A percentile compares a stretch with the other conserved stretches of the same genome.
phyloP scores from a whole-genome alignment of 148 eudicot species.

The Pouteria glomerata region DNA sequence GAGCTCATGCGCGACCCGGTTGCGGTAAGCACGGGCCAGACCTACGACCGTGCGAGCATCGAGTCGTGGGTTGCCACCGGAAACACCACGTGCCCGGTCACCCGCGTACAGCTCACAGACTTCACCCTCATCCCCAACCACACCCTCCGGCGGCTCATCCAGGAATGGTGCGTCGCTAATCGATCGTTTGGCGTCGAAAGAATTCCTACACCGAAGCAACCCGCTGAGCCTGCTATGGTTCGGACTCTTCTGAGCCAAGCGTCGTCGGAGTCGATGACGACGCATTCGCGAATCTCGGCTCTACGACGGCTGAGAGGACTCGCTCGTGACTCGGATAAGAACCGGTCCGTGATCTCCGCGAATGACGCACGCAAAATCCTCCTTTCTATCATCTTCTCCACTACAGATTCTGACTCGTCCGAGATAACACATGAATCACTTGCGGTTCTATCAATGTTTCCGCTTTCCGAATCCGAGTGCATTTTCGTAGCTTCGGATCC shows the following conservation, averaged over 20 bases:
- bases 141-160: slow-evolving; percentile 78
- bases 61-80: slow-evolving; percentile 91
- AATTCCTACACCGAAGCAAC: slow-evolving; percentile 90
- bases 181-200: slow-evolving; percentile 70
- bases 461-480: slow-evolving; percentile 44
- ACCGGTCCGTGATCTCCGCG: slow-evolving; percentile 47
- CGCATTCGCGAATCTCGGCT: slow-evolving; percentile 36
- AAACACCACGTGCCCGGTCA: slow-evolving; percentile 83
- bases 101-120: slow-evolving; percentile 57
- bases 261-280: slow-evolving; percentile 25
- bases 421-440: slow-evolving; percentile 54
- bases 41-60: slow-evolving; percentile 82
- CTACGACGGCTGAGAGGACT: slow-evolving; percentile 47
- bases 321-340: slow-evolving; percentile 86
- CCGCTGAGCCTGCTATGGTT: slow-evolving; percentile 62
- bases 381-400: slow-evolving; percentile 21
- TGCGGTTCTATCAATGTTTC: slow-evolving; percentile 41
- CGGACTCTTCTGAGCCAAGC: slow-evolving; percentile 47
- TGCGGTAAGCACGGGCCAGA: slow-evolving; percentile 78
- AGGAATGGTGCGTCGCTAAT: slow-evolving; percentile 88
- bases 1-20: slow-evolving; percentile 93
- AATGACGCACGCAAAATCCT: slow-evolving; percentile 25
- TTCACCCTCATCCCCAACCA: slow-evolving; percentile 79
- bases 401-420: slow-evolving; percentile 12
- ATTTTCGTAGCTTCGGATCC: slow-evolving; percentile 32